A percentile compares a stretch with the other conserved stretches of the same genome.
phyloP scores from a whole-genome alignment of 2,329 filamentous ascomycete genomes.

The Ophiognomonia clavigignenti-juglandacearum region DNA sequence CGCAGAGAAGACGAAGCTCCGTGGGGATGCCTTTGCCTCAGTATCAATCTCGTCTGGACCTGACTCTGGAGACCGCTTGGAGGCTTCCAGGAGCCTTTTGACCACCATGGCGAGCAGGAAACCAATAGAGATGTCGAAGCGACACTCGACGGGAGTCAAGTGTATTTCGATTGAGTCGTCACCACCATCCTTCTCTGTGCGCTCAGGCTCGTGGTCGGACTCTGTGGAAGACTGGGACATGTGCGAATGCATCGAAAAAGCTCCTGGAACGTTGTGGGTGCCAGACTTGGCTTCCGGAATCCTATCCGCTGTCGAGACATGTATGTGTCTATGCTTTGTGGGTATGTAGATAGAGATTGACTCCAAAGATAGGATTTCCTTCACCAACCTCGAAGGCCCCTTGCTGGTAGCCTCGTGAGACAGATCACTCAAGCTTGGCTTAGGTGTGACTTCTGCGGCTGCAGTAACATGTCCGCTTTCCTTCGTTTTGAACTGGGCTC shows the following conservation, averaged over 20 bases:
- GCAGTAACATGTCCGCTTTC: background rate
- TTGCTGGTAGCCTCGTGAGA: conserved; percentile 46
- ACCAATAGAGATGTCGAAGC: conserved; percentile 53
- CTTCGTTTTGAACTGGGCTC: background rate
- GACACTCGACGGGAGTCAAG: conserved; percentile 46
- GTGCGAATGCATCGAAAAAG: conserved; percentile 49
- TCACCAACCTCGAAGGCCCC: conserved; percentile 49
- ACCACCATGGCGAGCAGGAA: conserved; percentile 50
- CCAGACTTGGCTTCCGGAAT: conserved; percentile 2
- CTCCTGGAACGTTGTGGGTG: conserved; percentile 47
- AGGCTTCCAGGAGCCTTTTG: conserved; percentile 41
- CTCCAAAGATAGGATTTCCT: conserved; percentile 47
- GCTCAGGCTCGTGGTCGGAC: conserved; percentile 3
- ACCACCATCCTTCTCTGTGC: conserved; percentile 15
- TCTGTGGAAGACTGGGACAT: conserved; percentile 10
- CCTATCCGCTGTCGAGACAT: conserved; percentile 23
- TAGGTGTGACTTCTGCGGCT: conserved; percentile 14
- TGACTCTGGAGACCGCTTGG: conserved; percentile 25
- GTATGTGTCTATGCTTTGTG: conserved; percentile 40
- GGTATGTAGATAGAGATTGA: conserved; percentile 52
- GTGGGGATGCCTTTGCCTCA: conserved; percentile 21
- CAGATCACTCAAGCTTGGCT: conserved; percentile 16
- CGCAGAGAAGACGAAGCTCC: conserved; percentile 39
- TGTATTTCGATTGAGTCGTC: conserved; percentile 42
- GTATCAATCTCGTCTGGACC: conserved; percentile 9